Percentiles rank a stretch among this genome's conserved stretches.
Conservation (phyloP, 2,329 filamentous ascomycete genomes). For the Ciborinia camelliae region DNA sequence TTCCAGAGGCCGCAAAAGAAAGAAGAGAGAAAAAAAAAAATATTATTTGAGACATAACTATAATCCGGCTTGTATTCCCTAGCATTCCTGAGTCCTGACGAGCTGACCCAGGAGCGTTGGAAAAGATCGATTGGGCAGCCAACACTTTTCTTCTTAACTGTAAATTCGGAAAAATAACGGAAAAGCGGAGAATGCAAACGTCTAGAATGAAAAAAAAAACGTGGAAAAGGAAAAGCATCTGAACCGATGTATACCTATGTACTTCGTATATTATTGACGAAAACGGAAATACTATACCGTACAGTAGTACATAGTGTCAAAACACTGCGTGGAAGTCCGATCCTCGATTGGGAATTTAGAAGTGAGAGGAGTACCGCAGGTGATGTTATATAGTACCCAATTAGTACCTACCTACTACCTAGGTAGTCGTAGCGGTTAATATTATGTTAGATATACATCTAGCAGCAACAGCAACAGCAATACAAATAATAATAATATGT, state of each 20-base stretch:
- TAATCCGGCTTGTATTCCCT: too few species aligned
- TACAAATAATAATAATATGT: too few species aligned
- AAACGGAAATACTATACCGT: background rate
- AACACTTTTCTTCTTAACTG: too few species aligned
- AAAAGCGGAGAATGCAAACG: background rate
- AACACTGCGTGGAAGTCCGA: background rate
- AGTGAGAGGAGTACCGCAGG: background rate
- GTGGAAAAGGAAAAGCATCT: slow-evolving; percentile 7
- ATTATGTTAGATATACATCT: background rate
- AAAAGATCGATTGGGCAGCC: too few species aligned
- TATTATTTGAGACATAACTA: too few species aligned
- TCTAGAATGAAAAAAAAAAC: background rate
- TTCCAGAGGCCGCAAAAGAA: slow-evolving; percentile 2
- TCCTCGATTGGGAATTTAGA: background rate
- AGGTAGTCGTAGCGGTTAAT: background rate
- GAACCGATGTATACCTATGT: background rate
- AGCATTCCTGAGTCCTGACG: too few species aligned
- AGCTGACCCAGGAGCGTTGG: too few species aligned
- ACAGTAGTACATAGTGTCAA: background rate
- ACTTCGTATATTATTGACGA: too few species aligned
- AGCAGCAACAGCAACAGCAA: background rate
- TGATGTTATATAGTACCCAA: background rate
- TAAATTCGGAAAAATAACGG: slow-evolving; percentile 1
- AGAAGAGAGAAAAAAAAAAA: background rate
- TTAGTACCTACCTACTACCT: too few species aligned